Base-by-base conservation (phyloP, 192 early-diverging fungal genomes). In the Entophlyctis luteolus region DNA sequence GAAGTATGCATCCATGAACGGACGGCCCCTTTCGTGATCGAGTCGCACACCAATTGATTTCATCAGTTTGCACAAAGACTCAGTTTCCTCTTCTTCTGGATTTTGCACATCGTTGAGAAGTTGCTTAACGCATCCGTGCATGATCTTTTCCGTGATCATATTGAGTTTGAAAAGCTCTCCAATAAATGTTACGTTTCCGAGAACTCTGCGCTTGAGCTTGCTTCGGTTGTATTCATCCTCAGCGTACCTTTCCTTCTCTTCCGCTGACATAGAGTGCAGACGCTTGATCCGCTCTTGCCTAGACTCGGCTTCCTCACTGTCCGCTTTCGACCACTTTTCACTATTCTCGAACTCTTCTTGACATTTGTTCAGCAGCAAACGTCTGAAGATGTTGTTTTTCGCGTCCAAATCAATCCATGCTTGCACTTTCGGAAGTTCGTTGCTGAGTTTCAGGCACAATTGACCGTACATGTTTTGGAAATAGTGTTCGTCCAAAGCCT, bases 81-180 rank as follows among this genome's bases (percentile, higher is more conserved):
- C 97, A 32, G 87, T 84, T 68, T 97, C 95, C 78, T 96, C 97
- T 72, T 97, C 97, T 55, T 93, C 94, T 29, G 95, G 91, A 35
- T 87, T 77, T 62, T 80, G 73, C 60, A 85, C 78, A 12, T 77
- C 68, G 72, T 85, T 86, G 67, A 95, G 77, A 59, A 99, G 85
- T 49, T 88, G 86, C 55, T 81, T 81, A 65, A 99, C 80, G 74
- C 96, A 99, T 37, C 45, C 18, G 71, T 94, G 91, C 87, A 99
- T 98, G 50, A 99, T 94, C 78, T 91, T 90, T 65, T 93, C 89
- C 4, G 93, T 91, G 69, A 99, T 83, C 80, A 99, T 90, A 35
- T 80, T 75, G 46, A 89, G 74, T 74, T 92, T 89, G 87, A 93
- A 99, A 46, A 99, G 84, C 76, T 98, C 93, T 65, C 97, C 93